phyloP scores from a whole-genome alignment of 495 filamentous ascomycete species.

The Aspergillus haitiensis region DNA sequence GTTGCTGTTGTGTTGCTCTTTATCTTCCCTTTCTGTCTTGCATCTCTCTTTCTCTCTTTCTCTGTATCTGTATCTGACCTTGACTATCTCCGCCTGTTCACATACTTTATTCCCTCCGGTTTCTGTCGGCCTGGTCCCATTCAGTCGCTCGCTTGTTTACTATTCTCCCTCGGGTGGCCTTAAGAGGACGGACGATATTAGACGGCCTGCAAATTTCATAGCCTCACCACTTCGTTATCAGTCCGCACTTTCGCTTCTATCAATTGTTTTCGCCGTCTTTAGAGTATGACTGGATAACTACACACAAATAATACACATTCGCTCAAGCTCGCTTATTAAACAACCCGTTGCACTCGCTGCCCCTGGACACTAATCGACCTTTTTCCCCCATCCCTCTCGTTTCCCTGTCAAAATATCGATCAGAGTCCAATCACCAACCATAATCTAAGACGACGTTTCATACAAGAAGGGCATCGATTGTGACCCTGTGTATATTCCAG shows the following conservation, averaged over 20 bases:
- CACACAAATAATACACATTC: background rate
- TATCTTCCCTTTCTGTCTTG: conserved; percentile 16
- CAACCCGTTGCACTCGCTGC: background rate
- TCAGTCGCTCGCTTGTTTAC: conserved; percentile 34
- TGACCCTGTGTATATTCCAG: background rate
- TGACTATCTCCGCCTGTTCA: conserved; percentile 13
- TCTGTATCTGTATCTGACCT: conserved; percentile 4
- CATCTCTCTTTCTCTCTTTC: conserved; percentile 3
- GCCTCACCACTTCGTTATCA: conserved; percentile 11
- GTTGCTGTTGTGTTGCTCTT: conserved; percentile 25
- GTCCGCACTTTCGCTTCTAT: background rate
- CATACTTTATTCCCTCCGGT: background rate
- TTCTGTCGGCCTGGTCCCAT: background rate
- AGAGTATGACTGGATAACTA: conserved; percentile 1
- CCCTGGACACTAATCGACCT: conserved; percentile 6
- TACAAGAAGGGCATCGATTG: conserved; percentile 3
- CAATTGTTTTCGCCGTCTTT: background rate
- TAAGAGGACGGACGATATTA: conserved; percentile 21
- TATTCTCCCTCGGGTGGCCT: conserved; percentile 18
- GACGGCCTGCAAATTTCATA: conserved; percentile 25
- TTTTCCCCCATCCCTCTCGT: too few relatives aligned
- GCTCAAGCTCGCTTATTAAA: background rate
- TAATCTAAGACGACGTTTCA: background rate
- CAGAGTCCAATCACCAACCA: conserved; percentile 9
- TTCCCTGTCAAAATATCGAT: conserved; percentile 3